phyloP scores from a whole-genome alignment of 2,329 filamentous ascomycete species.

The Penicillium sp. region DNA sequence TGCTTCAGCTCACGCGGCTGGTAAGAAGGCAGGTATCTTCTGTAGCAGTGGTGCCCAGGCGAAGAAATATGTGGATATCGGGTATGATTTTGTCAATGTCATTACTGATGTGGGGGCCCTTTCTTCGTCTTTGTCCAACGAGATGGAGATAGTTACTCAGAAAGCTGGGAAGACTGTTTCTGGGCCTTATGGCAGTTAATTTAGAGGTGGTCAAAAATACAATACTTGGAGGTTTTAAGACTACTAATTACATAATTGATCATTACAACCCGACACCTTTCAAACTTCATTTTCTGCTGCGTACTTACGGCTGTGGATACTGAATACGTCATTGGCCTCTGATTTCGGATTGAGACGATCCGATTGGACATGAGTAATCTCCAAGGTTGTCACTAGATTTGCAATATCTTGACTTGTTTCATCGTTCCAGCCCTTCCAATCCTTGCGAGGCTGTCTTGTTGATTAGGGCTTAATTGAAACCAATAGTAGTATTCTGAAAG shows the following conservation, averaged over 20 bases:
- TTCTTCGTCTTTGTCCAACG: background rate
- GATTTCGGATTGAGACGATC: background rate
- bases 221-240: too few species aligned
- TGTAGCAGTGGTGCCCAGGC: background rate
- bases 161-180: background rate
- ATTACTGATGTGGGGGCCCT: background rate
- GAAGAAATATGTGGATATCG: background rate
- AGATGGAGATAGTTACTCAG: background rate
- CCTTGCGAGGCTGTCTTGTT: too few species aligned
- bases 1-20: background rate
- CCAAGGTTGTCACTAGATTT: too few species aligned
- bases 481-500: too few species aligned
- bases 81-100: background rate
- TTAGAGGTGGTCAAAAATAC: background rate
- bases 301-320: background rate
- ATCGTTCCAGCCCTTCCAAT: too few species aligned
- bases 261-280: too few species aligned
- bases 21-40: background rate
- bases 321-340: background rate
- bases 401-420: too few species aligned
- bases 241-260: too few species aligned
- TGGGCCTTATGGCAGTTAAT: background rate
- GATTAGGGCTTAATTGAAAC: too few species aligned
- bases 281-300: background rate
- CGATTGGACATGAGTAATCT: background rate